Evolutionary conservation across 2,329 filamentous ascomycete species (phyloP).

Genomic region (Cadophora luteo-olivacea): DNA sequence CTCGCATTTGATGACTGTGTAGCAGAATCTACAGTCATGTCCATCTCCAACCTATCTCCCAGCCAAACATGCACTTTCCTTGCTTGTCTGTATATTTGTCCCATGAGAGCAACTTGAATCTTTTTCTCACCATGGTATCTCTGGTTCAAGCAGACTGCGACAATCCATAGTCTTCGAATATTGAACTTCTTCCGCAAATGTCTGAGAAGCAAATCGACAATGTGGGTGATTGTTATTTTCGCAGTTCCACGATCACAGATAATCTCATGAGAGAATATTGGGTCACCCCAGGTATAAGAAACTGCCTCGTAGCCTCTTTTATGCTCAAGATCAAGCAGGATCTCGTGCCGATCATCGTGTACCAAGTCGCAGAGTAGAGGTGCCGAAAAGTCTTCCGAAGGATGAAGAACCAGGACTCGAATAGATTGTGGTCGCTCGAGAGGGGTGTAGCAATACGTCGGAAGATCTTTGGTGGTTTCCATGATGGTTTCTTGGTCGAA

Average conservation of each 20-base stretch:
- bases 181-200: background rate
- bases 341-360: background rate
- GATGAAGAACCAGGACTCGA: background rate
- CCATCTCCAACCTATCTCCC: background rate
- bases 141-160: slow-evolving; percentile 39
- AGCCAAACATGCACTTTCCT: slow-evolving; percentile 20
- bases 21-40: too few relatives aligned
- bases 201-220: background rate
- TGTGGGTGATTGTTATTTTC: background rate
- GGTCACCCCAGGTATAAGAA: slow-evolving; percentile 5
- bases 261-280: background rate
- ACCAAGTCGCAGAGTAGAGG: background rate
- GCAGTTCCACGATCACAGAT: background rate
- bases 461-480: background rate
- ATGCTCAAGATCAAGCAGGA: background rate
- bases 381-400: background rate
- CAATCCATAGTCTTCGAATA: slow-evolving; percentile 21
- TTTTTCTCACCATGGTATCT: slow-evolving; percentile 49
- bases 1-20: too few relatives aligned
- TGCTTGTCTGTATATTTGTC: slow-evolving; percentile 18
- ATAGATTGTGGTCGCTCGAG: background rate
- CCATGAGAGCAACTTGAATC: slow-evolving; percentile 24
- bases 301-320: background rate
- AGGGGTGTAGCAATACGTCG: background rate
- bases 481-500: too few relatives aligned